Percentiles rank a stretch among this genome's conserved stretches.
phyloP scores from a whole-genome alignment of 2,329 filamentous ascomycete species.

The Lachnellula cervina region DNA sequence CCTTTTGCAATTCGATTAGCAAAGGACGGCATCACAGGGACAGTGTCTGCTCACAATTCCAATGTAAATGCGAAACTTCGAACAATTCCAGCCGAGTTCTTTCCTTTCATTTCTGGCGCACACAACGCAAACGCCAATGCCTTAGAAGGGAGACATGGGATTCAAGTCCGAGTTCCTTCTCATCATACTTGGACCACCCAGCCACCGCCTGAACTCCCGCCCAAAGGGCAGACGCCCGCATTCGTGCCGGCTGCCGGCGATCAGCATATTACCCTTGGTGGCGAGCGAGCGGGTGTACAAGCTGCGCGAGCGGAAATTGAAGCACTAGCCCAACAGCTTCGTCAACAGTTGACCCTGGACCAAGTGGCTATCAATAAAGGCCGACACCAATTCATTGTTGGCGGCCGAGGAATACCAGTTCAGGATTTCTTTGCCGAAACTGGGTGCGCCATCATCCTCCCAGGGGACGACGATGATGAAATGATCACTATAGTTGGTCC shows the following conservation, averaged over 20 bases:
- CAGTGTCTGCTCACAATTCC: conserved; percentile 79
- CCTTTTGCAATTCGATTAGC: conserved; percentile 81
- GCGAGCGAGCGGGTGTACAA: conserved; percentile 78
- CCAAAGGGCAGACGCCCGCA: conserved; percentile 58
- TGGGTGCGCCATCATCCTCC: conserved; percentile 82
- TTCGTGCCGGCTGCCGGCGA: conserved; percentile 68
- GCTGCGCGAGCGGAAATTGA: conserved; percentile 78
- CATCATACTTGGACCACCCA: conserved; percentile 69
- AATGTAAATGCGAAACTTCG: conserved; percentile 78
- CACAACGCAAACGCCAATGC: conserved; percentile 62
- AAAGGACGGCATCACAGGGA: conserved; percentile 75
- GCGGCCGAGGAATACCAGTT: conserved; percentile 70
- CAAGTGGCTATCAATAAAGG: conserved; percentile 79
- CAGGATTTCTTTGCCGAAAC: conserved; percentile 88
- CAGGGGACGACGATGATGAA: conserved; percentile 68
- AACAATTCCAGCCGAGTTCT: conserved; percentile 85
- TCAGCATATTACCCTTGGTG: conserved; percentile 77
- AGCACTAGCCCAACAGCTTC: conserved; percentile 69
- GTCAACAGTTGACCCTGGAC: conserved; percentile 69
- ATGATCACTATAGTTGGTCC: conserved; percentile 82
- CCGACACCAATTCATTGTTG: conserved; percentile 92
- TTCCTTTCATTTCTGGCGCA: conserved; percentile 86
- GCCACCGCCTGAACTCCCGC: conserved; percentile 59
- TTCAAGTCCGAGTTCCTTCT: conserved; percentile 77
- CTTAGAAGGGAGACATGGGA: conserved; percentile 67